Base-by-base conservation (phyloP, 2,329 filamentous ascomycete species). In the Massarina eburnea region DNA sequence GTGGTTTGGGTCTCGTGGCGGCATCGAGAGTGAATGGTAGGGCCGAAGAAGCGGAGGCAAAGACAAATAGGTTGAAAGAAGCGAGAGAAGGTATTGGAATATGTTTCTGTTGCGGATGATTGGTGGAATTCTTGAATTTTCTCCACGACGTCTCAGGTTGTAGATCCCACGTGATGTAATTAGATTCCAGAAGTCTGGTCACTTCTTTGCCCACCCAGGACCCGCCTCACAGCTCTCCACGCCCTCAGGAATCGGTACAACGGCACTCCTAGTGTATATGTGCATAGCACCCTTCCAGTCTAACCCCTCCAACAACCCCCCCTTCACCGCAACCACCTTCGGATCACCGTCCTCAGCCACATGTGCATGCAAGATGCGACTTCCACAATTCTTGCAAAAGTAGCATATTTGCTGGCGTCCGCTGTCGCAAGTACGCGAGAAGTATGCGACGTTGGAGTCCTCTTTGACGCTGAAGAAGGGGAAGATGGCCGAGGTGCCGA, bases 401-500 rank as follows among this genome's bases (percentile, higher is more conserved):
- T 62, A 64, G 52, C 59, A 64, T 18, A 54, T 54, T 40, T 64
- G 51, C 18, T 39, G 51, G 18, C 52, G 46, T 9, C 60, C 59
- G 33, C 51, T 59, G 33, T 63, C 59, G 36, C 57, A 60, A 3
- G 39, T 15, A 20, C 56, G 46, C 9, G 48, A 37, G 33, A 60
- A 63, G 48, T 46, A 45, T 4, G 58, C 48, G 8, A 63, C 50
- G 12, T 49, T 45, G 5, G 57, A 14, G 63, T 69, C 29, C 68
- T 51, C 66, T 0, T 83, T 81, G 21, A 88, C 70, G 8, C 73
- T 64, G 49, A 88, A 88, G n/a, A 74, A 74, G 1, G 84, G 85
- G 57, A 87, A 89, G 49, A 87, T 86, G 55, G 85, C 85, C 27
- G 82, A 84, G 24, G 83, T 80, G 21, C 84, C 85, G 67, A 85